phyloP scores from a whole-genome alignment of 1,284 basidiomycete genomes.

The Malassezia vespertilionis region DNA sequence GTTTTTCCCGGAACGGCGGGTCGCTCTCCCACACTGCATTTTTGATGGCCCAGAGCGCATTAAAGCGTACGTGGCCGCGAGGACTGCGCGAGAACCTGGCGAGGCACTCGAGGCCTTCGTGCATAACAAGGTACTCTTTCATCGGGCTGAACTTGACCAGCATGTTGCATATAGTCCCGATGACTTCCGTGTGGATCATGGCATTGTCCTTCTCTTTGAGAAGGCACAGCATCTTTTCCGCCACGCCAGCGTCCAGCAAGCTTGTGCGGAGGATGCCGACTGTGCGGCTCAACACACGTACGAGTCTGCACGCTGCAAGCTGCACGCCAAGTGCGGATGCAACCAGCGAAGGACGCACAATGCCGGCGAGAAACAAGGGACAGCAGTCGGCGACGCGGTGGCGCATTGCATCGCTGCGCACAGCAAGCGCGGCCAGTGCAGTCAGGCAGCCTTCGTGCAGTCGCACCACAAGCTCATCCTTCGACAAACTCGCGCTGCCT shows the following conservation, averaged over 20 bases:
- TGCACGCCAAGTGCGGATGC: constrained; percentile 32
- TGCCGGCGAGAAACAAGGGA: constrained; percentile 27
- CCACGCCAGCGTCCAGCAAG: constrained; percentile 37
- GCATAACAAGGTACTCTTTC: constrained; percentile 30
- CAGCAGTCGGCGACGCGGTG: constrained; percentile 26
- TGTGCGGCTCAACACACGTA: constrained; percentile 32
- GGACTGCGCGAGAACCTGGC: constrained; percentile 19
- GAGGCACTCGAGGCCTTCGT: constrained; percentile 25
- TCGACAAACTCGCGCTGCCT: neutral
- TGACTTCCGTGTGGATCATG: constrained; percentile 29
- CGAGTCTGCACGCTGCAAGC: constrained; percentile 32
- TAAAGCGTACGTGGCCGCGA: constrained; percentile 15
- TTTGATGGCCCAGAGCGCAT: constrained; percentile 42
- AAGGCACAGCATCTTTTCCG: constrained; percentile 26
- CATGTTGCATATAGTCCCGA: constrained; percentile 37
- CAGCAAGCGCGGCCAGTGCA: constrained; percentile 29
- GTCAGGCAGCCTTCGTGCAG: constrained; percentile 32
- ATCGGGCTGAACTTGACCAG: constrained; percentile 40
- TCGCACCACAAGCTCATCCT: constrained; percentile 26
- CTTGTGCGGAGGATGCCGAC: constrained; percentile 35
- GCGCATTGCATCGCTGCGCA: constrained; percentile 32
- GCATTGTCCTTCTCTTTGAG: constrained; percentile 23
- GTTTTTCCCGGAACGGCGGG: constrained; percentile 18
- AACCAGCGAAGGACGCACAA: constrained; percentile 22
- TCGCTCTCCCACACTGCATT: constrained; percentile 33